Evolutionary conservation across 768 basidiomycete species (phyloP).

Genomic region (Rhodotorula babjevae): DNA sequence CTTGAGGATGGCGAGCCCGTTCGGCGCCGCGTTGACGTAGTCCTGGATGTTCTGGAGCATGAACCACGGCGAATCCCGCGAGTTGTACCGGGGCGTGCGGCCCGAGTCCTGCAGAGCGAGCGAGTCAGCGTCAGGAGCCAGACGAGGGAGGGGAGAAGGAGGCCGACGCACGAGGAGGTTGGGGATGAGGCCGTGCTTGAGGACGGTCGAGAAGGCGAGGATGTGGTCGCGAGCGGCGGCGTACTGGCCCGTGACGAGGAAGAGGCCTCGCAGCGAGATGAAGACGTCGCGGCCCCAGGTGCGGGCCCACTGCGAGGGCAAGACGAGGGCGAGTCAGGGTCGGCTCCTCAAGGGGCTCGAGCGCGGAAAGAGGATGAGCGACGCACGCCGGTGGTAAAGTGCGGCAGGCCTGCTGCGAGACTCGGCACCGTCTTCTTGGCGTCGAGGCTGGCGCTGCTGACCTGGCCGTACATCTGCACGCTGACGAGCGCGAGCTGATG

Average conservation of each 20-base stretch:
- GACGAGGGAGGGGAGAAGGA: background rate
- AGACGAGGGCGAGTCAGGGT: background rate
- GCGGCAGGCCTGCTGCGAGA: slow-evolving; percentile 89
- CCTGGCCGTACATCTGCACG: slow-evolving; percentile 74
- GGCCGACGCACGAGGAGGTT: slow-evolving; percentile 83
- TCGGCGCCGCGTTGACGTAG: slow-evolving; percentile 75
- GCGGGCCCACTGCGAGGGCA: slow-evolving; percentile 64
- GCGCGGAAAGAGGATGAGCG: background rate
- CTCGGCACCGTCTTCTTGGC: slow-evolving; percentile 62
- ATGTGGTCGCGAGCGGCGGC: slow-evolving; percentile 82
- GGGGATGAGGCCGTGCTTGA: slow-evolving; percentile 94
- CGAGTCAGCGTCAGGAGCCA: no score
- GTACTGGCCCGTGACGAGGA: slow-evolving; percentile 86
- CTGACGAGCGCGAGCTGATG: slow-evolving; percentile 74
- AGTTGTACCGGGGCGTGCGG: slow-evolving; percentile 62
- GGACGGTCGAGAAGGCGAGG: slow-evolving; percentile 72
- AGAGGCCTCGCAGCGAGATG: slow-evolving; percentile 59
- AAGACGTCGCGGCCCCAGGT: slow-evolving; percentile 79
- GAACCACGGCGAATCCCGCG: slow-evolving; percentile 98
- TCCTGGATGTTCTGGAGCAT: slow-evolving; percentile 98
- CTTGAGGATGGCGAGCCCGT: slow-evolving; percentile 71
- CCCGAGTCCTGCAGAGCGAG: slow-evolving; percentile 24
- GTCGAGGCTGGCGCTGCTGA: slow-evolving; percentile 83
- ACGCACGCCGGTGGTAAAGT: slow-evolving; percentile 66
- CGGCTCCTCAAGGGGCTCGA: background rate